Conservation (phyloP, 2,329 filamentous ascomycete species). For the Pseudovirgaria hyperparasitica region DNA sequence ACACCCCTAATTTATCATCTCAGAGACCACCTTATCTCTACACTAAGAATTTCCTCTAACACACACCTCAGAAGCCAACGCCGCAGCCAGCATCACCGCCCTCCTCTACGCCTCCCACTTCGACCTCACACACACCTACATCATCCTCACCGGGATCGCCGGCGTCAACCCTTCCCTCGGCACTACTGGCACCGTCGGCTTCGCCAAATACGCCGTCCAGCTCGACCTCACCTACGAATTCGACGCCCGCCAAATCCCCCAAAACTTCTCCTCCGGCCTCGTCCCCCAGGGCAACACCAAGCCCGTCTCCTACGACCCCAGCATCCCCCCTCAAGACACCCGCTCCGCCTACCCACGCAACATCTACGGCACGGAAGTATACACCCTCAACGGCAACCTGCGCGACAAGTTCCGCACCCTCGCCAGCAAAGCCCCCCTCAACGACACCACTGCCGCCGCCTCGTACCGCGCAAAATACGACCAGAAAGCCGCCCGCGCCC, state of each 20-base stretch:
- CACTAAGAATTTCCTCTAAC: slow-evolving; percentile 2
- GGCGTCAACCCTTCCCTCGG: slow-evolving; percentile 58
- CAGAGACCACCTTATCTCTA: too few species aligned
- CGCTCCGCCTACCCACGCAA: slow-evolving; percentile 21
- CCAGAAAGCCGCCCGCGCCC: slow-evolving; percentile 9
- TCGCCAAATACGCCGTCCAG: slow-evolving; percentile 58
- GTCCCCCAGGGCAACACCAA: slow-evolving; percentile 46
- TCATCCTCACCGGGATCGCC: slow-evolving; percentile 58
- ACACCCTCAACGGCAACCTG: slow-evolving; percentile 27
- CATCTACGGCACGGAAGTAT: slow-evolving; percentile 32
- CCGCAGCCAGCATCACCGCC: slow-evolving; percentile 52
- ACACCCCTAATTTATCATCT: not conserved
- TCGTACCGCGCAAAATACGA: slow-evolving; percentile 26
- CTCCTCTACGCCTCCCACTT: slow-evolving; percentile 50
- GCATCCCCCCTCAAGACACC: too few species aligned
- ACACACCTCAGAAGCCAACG: slow-evolving; percentile 50
- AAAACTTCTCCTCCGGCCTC: slow-evolving; percentile 55
- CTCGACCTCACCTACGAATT: slow-evolving; percentile 67
- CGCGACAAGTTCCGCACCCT: slow-evolving; percentile 20
- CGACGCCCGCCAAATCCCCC: slow-evolving; percentile 54
- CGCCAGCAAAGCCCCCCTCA: slow-evolving; percentile 21
- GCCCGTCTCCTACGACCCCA: slow-evolving; percentile 32
- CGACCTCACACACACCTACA: slow-evolving; percentile 55
- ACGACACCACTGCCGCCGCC: slow-evolving; percentile 22
- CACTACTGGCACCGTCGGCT: slow-evolving; percentile 53